Percentiles rank a stretch among this genome's conserved stretches.
phyloP scores from a whole-genome alignment of 1,284 basidiomycete species.

The Tilletia horrida region DNA sequence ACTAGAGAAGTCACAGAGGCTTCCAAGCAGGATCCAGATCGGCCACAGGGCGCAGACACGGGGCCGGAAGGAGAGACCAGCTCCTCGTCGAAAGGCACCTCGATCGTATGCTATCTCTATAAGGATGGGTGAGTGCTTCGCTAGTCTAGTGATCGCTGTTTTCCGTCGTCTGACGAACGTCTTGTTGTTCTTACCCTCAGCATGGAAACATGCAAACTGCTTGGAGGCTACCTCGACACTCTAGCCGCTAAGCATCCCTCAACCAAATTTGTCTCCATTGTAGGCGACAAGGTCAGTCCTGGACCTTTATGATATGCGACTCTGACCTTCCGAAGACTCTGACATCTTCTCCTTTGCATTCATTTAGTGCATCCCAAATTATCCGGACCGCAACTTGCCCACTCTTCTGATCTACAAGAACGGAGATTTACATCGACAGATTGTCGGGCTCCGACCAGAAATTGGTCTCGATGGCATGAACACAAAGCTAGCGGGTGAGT shows the following conservation, averaged over 20 bases:
- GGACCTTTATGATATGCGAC: no score
- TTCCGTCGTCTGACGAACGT: background rate
- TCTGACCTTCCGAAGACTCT: no score
- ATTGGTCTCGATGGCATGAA: conserved; percentile 63
- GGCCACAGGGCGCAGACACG: conserved; percentile 4
- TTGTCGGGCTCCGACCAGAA: conserved; percentile 70
- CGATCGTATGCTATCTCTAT: conserved; percentile 82
- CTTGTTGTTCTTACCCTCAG: conserved; percentile 19
- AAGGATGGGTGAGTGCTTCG: conserved; percentile 71
- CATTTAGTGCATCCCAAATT: conserved; percentile 81
- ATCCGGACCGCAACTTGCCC: conserved; percentile 85
- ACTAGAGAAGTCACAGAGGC: conserved; percentile 91
- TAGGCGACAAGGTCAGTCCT: conserved; percentile 66
- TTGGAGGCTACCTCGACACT: conserved; percentile 68
- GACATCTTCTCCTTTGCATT: no score
- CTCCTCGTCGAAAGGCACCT: conserved; percentile 64
- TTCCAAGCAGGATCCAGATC: conserved; percentile 67
- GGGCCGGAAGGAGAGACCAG: conserved; percentile 4
- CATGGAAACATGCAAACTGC: conserved; percentile 64
- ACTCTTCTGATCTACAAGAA: conserved; percentile 89
- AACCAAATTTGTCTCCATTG: conserved; percentile 93
- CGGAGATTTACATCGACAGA: conserved; percentile 81
- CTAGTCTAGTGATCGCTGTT: background rate
- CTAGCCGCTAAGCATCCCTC: conserved; percentile 79
- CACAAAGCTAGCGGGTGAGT: conserved; percentile 76